phyloP scores from a whole-genome alignment of 2,329 filamentous ascomycete species.

The Fusarium scirpi region DNA sequence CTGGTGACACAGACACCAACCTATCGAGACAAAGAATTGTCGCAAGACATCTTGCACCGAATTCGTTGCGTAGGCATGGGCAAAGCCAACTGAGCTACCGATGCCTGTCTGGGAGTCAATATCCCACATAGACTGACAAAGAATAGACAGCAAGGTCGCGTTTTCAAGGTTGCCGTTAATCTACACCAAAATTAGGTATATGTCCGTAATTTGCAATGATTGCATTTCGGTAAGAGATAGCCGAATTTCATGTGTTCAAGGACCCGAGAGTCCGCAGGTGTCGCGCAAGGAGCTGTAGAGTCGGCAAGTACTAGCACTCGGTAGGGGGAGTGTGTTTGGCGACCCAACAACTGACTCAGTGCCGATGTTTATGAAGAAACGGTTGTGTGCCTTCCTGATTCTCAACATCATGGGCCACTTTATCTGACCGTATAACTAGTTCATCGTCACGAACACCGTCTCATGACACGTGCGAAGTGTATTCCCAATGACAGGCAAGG shows the following conservation, averaged over 20 bases:
- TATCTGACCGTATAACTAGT: neutral
- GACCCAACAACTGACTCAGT: neutral
- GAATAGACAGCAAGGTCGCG: neutral
- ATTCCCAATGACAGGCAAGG: neutral
- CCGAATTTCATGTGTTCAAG: neutral
- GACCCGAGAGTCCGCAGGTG: neutral
- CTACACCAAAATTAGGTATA: neutral
- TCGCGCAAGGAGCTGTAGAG: neutral
- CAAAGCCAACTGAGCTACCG: slow-evolving; percentile 34
- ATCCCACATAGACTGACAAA: neutral
- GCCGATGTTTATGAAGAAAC: neutral
- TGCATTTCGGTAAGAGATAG: neutral
- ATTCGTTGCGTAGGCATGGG: slow-evolving; percentile 48
- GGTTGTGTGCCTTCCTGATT: neutral
- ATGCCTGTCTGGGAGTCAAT: neutral
- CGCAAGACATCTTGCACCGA: slow-evolving; percentile 10
- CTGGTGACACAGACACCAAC: slow-evolving; percentile 38
- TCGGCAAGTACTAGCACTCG: neutral
- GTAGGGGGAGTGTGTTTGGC: neutral
- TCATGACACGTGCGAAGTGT: neutral
- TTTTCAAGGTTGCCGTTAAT: neutral
- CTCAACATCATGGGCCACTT: neutral
- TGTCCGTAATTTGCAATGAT: neutral
- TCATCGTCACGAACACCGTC: neutral
- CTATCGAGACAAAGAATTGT: neutral